A percentile compares a stretch with the other conserved stretches of the same genome.
These are phyloP conservation scores for Botrytis elliptica DNA, from an alignment of 2,329 filamentous ascomycete species.

Conservation along the genomic window DNA sequence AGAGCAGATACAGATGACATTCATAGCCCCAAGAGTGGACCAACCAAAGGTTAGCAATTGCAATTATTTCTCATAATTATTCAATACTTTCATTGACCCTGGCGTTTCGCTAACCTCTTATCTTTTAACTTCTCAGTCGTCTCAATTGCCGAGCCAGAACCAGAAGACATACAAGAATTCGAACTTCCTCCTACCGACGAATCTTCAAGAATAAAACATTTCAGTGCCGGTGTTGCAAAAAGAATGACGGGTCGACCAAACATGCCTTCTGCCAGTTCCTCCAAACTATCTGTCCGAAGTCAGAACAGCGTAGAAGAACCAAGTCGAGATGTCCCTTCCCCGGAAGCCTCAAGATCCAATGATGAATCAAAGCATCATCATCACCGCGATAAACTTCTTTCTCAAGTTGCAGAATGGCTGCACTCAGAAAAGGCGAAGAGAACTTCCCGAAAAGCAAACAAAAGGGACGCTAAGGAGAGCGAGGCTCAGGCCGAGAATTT, in stretches of 20 bases:
- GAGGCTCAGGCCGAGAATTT: slow-evolving; percentile 16
- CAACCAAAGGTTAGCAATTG: slow-evolving; percentile 34
- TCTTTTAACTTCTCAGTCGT: slow-evolving; percentile 34
- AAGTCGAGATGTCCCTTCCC: not conserved
- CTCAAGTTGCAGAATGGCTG: slow-evolving; percentile 80
- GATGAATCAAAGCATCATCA: slow-evolving; percentile 33
- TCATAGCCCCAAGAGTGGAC: slow-evolving; percentile 31
- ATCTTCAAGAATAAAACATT: slow-evolving; percentile 32
- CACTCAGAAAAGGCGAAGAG: slow-evolving; percentile 73
- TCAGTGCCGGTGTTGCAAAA: slow-evolving; percentile 30
- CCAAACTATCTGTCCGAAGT: slow-evolving; percentile 31
- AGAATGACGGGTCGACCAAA: slow-evolving; percentile 34
- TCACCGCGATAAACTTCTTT: slow-evolving; percentile 55
- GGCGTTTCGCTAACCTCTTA: slow-evolving; percentile 8
- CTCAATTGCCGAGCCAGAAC: slow-evolving; percentile 35
- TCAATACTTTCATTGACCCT: not conserved
- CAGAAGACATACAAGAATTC: slow-evolving; percentile 28
- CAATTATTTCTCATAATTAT: slow-evolving; percentile 13
- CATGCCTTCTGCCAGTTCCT: slow-evolving; percentile 28
- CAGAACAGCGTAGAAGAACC: slow-evolving; percentile 34
- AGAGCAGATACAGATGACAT: slow-evolving; percentile 22
- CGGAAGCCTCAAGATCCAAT: slow-evolving; percentile 22
- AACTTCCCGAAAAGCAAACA: slow-evolving; percentile 52
- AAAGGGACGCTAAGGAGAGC: slow-evolving; percentile 35
- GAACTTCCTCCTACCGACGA: slow-evolving; percentile 28